phyloP scores from a whole-genome alignment of 2,329 filamentous ascomycete genomes.

The Aspergillus eucalypticola region DNA sequence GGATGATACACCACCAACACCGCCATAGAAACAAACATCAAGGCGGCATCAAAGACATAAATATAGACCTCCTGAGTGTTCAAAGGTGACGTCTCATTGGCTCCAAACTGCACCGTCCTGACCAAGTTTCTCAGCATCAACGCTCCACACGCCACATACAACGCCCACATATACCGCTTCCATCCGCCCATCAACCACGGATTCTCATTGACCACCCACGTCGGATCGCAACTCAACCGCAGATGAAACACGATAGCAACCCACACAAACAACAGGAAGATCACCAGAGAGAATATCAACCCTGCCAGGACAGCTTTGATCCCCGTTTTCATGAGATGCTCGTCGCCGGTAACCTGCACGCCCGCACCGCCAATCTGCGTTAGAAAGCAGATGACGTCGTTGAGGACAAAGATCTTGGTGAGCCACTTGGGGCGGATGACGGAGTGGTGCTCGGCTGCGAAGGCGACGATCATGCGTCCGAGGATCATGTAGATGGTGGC shows the following conservation, averaged over 20 bases:
- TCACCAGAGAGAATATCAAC: conserved; percentile 30
- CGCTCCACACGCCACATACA: conserved; percentile 28
- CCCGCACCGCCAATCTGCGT: conserved; percentile 37
- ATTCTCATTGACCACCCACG: conserved; percentile 18
- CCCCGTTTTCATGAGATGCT: conserved; percentile 23
- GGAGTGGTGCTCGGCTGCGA: conserved; percentile 37
- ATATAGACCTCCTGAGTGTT: conserved; percentile 31
- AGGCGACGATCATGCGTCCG: conserved; percentile 37
- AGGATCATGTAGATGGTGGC: conserved; percentile 42
- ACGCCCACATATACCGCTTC: conserved; percentile 28
- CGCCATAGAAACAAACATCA: conserved; percentile 28
- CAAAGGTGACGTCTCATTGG: conserved; percentile 15
- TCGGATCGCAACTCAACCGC: conserved; percentile 18
- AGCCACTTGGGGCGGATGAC: conserved; percentile 37
- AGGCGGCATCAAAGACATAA: conserved; percentile 35
- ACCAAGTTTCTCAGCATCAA: conserved; percentile 33
- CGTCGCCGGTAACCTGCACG: conserved; percentile 29
- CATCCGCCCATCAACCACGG: conserved; percentile 20
- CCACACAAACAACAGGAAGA: conserved; percentile 30
- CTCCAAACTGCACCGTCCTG: conserved; percentile 32
- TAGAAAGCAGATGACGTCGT: conserved; percentile 38
- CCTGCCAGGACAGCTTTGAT: conserved; percentile 31
- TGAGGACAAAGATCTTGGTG: conserved; percentile 41
- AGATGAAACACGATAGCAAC: conserved; percentile 29
- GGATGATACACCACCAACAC: conserved; percentile 30